Base-by-base conservation (phyloP, 805 yeast species). In the Ogataea nakhonphanomensis region DNA sequence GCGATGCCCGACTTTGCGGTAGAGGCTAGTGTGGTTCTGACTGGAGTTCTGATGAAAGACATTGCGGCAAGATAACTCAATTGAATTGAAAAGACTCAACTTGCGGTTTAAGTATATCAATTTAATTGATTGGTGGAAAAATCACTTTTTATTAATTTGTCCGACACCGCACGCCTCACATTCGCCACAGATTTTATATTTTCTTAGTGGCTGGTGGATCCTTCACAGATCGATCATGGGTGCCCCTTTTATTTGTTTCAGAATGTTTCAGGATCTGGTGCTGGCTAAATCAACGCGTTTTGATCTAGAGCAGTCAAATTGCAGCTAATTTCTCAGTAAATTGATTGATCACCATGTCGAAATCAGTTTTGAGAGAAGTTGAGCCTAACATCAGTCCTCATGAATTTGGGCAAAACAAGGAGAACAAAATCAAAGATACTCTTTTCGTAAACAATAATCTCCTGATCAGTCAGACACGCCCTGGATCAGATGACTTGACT, bases 41-140 rank as follows among this genome's bases (percentile, higher is more conserved):
- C 46, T 23, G 59, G 46, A 27, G 58, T 51, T 44, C 45, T 45
- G 41, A 58, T 46, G 45, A 58, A 49, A 17, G 54, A 51, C 55
- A 53, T 54, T 27, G 26, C 33, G 8, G 8, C 8, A n/a, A 7
- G 8, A 12, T 14, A 15, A 14, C 20, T 30, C 31, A 35, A 36
- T 36, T 32, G 44, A 27, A 15, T 22, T 13, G 21, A 14, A 17
- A 13, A 14, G 35, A 17, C 10, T 21, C 17, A 22, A 13, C 17
- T 13, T 32, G 26, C 35, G 11, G 7, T 22, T 22, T 32, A 29
- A 25, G 30, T 32, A 28, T 28, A 28, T 27, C 14, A 33, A 17
- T 32, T 12, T 10, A 15, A 23, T 12, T 32, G 42, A 38, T 38
- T 38, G 42, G 37, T n/a, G 8, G 14, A 5, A 15, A 28, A 31